A percentile compares a stretch with the other conserved stretches of the same genome.
phyloP scores from a whole-genome alignment of 2,329 filamentous ascomycete species.

The Pestalotiopsis sp. region DNA sequence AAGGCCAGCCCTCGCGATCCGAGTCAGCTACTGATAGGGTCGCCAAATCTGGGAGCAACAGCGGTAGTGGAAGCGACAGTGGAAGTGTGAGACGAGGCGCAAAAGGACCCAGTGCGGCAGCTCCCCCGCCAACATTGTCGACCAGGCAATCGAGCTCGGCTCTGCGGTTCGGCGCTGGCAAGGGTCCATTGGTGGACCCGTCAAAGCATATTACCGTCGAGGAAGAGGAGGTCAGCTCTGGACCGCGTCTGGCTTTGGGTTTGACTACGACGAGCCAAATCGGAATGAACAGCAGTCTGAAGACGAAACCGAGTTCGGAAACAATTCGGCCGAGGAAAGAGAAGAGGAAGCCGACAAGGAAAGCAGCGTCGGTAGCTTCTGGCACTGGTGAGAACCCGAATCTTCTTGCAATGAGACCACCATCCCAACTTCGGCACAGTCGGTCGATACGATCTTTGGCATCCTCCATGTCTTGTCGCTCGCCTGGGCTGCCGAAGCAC shows the following conservation, averaged over 20 bases:
- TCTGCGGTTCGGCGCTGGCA: conserved; percentile 67
- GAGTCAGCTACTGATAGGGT: conserved; percentile 45
- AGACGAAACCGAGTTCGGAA: conserved; percentile 88
- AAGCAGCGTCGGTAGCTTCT: conserved; percentile 71
- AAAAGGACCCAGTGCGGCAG: conserved; percentile 45
- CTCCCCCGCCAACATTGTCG: conserved; percentile 54
- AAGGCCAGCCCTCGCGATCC: conserved; percentile 42
- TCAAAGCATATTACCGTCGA: conserved; percentile 94
- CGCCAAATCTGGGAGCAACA: conserved; percentile 47
- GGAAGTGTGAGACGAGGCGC: conserved; percentile 50
- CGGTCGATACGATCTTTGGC: conserved; percentile 39
- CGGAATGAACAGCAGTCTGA: conserved; percentile 67
- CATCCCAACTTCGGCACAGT: conserved; percentile 41
- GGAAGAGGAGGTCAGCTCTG: conserved; percentile 91
- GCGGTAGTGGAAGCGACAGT: conserved; percentile 70
- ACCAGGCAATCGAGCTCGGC: conserved; percentile 69
- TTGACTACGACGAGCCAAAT: conserved; percentile 66
- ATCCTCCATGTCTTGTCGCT: conserved; percentile 32
- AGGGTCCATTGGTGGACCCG: conserved; percentile 68
- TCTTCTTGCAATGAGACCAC: conserved; percentile 27
- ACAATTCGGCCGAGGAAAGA: conserved; percentile 95
- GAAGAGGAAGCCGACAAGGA: conserved; percentile 78
- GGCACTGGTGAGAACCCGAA: conserved; percentile 68
- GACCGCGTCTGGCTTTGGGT: conserved; percentile 80
- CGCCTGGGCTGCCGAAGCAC: conserved; percentile 35